phyloP scores from a whole-genome alignment of 768 basidiomycete genomes.

The Agaricus subrufescens region DNA sequence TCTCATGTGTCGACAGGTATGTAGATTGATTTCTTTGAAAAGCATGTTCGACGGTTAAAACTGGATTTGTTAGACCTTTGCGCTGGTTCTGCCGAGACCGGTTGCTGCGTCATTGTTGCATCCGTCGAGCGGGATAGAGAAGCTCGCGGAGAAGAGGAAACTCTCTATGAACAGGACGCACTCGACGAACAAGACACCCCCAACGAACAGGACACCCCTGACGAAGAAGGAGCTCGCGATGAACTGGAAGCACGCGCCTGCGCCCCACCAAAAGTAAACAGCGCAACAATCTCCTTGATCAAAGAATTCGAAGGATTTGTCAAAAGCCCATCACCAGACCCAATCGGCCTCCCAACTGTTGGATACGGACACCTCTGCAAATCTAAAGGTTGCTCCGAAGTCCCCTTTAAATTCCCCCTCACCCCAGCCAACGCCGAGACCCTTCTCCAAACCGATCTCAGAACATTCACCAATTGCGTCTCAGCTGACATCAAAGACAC shows the following conservation, averaged over 20 bases:
- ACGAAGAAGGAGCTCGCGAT: no score
- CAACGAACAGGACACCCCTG: no score
- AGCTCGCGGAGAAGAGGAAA: no score
- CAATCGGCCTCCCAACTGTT: constrained; percentile 28
- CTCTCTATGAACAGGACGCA: no score
- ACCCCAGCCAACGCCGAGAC: constrained; percentile 21
- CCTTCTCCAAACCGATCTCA: constrained; percentile 24
- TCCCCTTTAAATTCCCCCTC: constrained; percentile 28
- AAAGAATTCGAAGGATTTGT: constrained; percentile 29
- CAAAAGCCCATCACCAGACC: constrained; percentile 24
- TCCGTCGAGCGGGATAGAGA: no score
- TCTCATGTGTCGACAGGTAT: constrained; percentile 3
- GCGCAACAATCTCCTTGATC: constrained; percentile 23
- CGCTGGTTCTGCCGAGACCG: not conserved
- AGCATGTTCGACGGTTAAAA: not conserved
- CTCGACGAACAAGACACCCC: no score
- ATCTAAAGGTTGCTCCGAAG: constrained; percentile 13
- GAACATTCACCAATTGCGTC: constrained; percentile 19
- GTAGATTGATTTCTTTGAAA: not conserved
- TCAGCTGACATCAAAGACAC: constrained; percentile 16
- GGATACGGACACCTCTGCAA: constrained; percentile 30
- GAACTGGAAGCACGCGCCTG: no score
- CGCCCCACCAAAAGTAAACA: constrained; percentile 17
- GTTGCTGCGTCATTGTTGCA: not conserved
- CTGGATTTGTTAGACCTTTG: not conserved